A percentile compares a stretch with the other conserved stretches of the same genome.
Evolutionary conservation across 306 rosid genomes (phyloP).

Genomic region (Fragaria vesca): DNA sequence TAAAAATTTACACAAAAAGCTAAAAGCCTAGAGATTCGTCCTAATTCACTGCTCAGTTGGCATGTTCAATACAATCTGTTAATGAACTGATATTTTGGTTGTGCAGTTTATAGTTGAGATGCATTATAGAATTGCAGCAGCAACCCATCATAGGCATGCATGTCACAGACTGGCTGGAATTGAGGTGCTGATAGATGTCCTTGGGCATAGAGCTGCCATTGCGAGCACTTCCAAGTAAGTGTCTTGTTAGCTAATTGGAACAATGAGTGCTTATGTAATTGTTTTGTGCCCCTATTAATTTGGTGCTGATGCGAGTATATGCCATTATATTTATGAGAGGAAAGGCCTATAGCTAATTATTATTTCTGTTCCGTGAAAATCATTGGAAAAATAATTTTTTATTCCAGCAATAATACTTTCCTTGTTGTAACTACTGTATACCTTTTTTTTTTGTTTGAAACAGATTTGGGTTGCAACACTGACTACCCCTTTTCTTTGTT

Average conservation of each 20-base stretch:
- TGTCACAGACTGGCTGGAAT: conserved; percentile 80
- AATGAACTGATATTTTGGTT: conserved; percentile 26
- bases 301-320: background rate
- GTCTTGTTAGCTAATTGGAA: background rate
- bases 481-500: too few species aligned
- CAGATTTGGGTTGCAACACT: too few species aligned
- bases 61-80: conserved; percentile 29
- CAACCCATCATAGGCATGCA: conserved; percentile 80
- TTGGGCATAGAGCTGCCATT: conserved; percentile 70
- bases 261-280: conserved; percentile 6
- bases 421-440: background rate
- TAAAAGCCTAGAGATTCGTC: background rate
- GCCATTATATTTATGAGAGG: background rate
- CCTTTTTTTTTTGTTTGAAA: too few species aligned
- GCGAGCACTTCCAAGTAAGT: conserved; percentile 83
- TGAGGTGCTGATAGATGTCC: conserved; percentile 68
- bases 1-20: background rate
- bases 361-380: background rate
- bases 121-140: conserved; percentile 80
- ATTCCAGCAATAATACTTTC: background rate
- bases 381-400: background rate
- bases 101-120: conserved; percentile 83
- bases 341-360: background rate
- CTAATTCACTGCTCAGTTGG: conserved; percentile 13
- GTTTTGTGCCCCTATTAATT: background rate